phyloP scores from a whole-genome alignment of 441 rosid genomes.

The Dalechampia spathulata region DNA sequence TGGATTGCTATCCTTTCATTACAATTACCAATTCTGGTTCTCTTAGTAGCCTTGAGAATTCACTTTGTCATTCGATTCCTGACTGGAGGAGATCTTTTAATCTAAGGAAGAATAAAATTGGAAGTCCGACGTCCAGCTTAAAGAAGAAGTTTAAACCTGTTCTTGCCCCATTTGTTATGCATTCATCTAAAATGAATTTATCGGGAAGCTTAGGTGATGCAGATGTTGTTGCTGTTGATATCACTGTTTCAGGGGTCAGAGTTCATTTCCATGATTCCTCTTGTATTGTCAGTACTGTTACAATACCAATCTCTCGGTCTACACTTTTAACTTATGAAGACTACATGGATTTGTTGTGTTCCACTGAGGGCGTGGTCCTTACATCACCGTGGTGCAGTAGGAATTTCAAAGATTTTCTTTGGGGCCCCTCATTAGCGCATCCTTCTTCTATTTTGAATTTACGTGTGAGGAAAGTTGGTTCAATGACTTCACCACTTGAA shows the following conservation, averaged over 20 bases:
- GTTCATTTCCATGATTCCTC: slow-evolving; percentile 90
- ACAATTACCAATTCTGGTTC: slow-evolving; percentile 48
- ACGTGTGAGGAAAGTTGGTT: slow-evolving; percentile 49
- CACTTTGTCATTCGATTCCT: slow-evolving; percentile 38
- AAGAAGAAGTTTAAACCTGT: slow-evolving; percentile 23
- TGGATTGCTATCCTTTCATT: slow-evolving; percentile 69
- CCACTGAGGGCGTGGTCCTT: slow-evolving; percentile 60
- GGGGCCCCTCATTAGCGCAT: slow-evolving; percentile 60
- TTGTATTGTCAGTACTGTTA: slow-evolving; percentile 62
- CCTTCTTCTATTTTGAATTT: slow-evolving; percentile 63
- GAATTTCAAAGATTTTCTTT: slow-evolving; percentile 46
- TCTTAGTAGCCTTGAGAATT: slow-evolving; percentile 49
- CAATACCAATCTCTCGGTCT: slow-evolving; percentile 43
- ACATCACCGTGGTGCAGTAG: slow-evolving; percentile 66
- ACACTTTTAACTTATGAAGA: slow-evolving; percentile 41
- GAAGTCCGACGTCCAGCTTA: slow-evolving; percentile 30
- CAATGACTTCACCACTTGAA: slow-evolving; percentile 53
- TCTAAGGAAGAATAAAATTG: slow-evolving; percentile 31
- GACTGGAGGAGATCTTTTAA: slow-evolving; percentile 57
- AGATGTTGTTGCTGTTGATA: slow-evolving; percentile 34
- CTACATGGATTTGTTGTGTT: slow-evolving; percentile 57
- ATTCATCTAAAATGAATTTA: slow-evolving; percentile 17
- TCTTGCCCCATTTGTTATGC: slow-evolving; percentile 14
- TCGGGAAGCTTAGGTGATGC: slow-evolving; percentile 20
- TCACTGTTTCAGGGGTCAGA: slow-evolving; percentile 42